A percentile compares a stretch with the other conserved stretches of the same genome.
phyloP scores from a whole-genome alignment of 169 alveolate genomes.

The Pseudocohnilembus persalinus region DNA sequence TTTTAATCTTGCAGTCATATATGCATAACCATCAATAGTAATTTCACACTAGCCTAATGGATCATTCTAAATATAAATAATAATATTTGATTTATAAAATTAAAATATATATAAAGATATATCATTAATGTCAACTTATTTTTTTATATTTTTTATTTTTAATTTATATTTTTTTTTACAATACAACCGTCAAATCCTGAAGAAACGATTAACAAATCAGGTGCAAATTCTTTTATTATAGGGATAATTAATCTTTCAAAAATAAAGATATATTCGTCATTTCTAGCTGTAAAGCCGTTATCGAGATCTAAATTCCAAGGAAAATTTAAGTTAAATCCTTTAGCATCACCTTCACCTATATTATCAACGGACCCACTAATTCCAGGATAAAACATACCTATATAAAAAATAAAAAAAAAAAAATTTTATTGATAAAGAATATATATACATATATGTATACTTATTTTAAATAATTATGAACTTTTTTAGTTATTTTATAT shows the following conservation, averaged over 20 bases:
- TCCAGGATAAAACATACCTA: conserved; percentile 60
- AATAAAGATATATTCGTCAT: conserved; percentile 66
- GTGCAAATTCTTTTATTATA: conserved; percentile 58
- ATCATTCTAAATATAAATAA: conserved; percentile 60
- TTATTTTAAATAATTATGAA: not conserved
- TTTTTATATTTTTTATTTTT: too few relatives aligned
- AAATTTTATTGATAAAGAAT: not conserved
- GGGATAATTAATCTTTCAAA: conserved; percentile 64
- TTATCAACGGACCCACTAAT: conserved; percentile 43
- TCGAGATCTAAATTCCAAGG: conserved; percentile 61
- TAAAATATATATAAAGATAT: too few relatives aligned
- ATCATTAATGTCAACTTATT: too few relatives aligned
- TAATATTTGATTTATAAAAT: too few relatives aligned
- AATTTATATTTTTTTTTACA: not conserved
- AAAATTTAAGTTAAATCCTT: conserved; percentile 60
- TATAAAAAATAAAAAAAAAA: not conserved
- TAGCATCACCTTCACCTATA: conserved; percentile 62
- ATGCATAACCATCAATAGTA: conserved; percentile 75
- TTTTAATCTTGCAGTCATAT: conserved; percentile 61
- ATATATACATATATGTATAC: not conserved
- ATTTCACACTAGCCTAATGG: conserved; percentile 63
- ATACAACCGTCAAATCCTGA: conserved; percentile 73
- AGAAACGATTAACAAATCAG: conserved; percentile 70
- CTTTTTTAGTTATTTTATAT: not conserved
- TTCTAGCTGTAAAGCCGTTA: conserved; percentile 39